Percentiles rank a stretch among this genome's conserved stretches.
These are phyloP conservation scores for Mortierella antarctica DNA, from an alignment of 192 early-diverging fungal species.

Conservation along the genomic window DNA sequence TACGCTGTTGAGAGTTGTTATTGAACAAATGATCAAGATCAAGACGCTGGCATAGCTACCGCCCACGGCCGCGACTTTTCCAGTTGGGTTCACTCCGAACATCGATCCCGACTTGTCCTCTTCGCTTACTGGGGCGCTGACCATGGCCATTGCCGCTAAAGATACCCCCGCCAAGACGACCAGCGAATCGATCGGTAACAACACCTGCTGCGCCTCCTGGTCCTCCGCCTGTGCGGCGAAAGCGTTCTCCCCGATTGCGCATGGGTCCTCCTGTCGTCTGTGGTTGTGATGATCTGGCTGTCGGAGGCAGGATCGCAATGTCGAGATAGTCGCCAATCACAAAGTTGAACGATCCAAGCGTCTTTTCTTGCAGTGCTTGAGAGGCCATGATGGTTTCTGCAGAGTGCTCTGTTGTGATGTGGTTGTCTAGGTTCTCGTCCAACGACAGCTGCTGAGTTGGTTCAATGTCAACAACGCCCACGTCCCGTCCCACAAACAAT, in stretches of 20 bases:
- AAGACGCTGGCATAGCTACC: not conserved
- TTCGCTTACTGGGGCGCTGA: constrained; percentile 12
- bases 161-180: constrained; percentile 11
- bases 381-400: not conserved
- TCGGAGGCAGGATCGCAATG: constrained; percentile 17
- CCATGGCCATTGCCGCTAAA: constrained; percentile 25
- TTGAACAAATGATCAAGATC: too few species aligned
- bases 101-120: constrained; percentile 8
- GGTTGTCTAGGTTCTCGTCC: not conserved
- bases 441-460: not conserved
- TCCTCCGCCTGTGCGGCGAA: constrained; percentile 12
- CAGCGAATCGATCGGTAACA: constrained; percentile 18
- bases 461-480: constrained; percentile 25
- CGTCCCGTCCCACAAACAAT: constrained; percentile 23
- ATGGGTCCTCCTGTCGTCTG: constrained; percentile 30
- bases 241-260: constrained; percentile 34
- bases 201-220: constrained; percentile 15
- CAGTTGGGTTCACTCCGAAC: constrained; percentile 30
- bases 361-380: constrained; percentile 7
- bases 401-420: not conserved
- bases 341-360: constrained; percentile 20
- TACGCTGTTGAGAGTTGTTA: too few species aligned
- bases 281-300: not conserved
- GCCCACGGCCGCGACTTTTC: constrained; percentile 38
- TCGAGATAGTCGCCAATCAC: constrained; percentile 43